These are phyloP conservation scores for Castanopsis chinensis DNA, from an alignment of 306 rosid species.

Conservation along the genomic window DNA sequence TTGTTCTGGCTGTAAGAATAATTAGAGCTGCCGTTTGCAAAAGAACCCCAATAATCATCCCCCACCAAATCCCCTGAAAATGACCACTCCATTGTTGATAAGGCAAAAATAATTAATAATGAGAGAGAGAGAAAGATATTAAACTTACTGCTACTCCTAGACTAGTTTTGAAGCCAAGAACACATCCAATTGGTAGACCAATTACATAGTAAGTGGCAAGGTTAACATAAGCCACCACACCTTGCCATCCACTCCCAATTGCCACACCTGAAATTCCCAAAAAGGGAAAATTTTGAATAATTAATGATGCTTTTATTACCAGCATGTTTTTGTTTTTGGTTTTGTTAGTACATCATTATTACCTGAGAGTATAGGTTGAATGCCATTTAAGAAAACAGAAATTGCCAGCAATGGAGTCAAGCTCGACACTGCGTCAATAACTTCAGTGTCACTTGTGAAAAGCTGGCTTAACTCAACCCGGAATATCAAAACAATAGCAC, in stretches of 20 bases:
- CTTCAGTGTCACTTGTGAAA: constrained; percentile 54
- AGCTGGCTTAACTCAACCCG: constrained; percentile 51
- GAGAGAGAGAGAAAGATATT: background rate
- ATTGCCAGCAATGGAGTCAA: constrained; percentile 67
- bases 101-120: background rate
- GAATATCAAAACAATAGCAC: constrained; percentile 43
- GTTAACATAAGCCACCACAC: constrained; percentile 67
- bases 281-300: background rate
- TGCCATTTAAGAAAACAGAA: constrained; percentile 71
- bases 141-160: constrained; percentile 61
- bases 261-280: constrained; percentile 54
- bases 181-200: constrained; percentile 70
- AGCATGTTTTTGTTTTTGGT: too few species aligned
- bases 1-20: constrained; percentile 56
- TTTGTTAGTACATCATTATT: background rate
- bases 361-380: constrained; percentile 61
- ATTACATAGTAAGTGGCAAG: constrained; percentile 51
- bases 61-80: constrained; percentile 76
- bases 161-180: constrained; percentile 59
- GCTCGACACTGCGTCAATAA: constrained; percentile 46
- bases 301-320: background rate
- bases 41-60: constrained; percentile 68
- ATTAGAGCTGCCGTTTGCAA: constrained; percentile 58
- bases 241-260: constrained; percentile 89
- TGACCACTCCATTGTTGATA: background rate